phyloP scores from a whole-genome alignment of 805 yeast species.

The Ogataea nonfermentans region DNA sequence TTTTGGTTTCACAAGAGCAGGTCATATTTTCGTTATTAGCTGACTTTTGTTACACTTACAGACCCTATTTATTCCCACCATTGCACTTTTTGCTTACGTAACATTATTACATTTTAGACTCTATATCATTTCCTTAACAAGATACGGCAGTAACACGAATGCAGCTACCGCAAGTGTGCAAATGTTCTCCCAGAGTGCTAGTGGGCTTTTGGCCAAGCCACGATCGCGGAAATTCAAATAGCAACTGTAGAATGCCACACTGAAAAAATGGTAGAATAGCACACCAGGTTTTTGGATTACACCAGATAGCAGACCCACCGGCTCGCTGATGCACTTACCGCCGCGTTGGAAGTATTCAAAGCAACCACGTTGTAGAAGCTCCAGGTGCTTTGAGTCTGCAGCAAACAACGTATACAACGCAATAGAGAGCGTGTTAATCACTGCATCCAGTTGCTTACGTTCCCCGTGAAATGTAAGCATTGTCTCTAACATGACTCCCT shows the following conservation, averaged over 20 bases:
- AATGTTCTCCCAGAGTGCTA: conserved; percentile 68
- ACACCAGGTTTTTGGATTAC: conserved; percentile 70
- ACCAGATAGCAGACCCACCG: conserved; percentile 83
- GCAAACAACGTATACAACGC: conserved; percentile 90
- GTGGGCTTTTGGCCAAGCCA: conserved; percentile 66
- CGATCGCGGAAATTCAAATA: conserved; percentile 61
- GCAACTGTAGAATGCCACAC: conserved; percentile 85
- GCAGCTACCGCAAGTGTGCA: conserved; percentile 72
- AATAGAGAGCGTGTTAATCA: conserved; percentile 84
- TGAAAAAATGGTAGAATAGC: conserved; percentile 81
- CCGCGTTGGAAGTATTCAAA: conserved; percentile 82
- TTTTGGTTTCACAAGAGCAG: conserved; percentile 7
- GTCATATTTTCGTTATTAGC: no score
- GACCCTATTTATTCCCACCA: no score
- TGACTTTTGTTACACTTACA: no score
- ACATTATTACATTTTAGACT: neutral
- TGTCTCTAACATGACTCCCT: conserved; percentile 52
- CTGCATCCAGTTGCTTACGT: conserved; percentile 77
- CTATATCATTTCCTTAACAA: conserved; percentile 34
- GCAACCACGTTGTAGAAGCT: conserved; percentile 81
- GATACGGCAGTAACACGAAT: conserved; percentile 74
- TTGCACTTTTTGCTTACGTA: no score
- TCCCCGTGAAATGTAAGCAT: conserved; percentile 68
- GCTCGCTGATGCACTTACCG: conserved; percentile 74
- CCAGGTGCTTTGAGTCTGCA: conserved; percentile 67